Evolutionary conservation across 169 alveolate species (phyloP).

Genomic region (Hepatocystis sp.): DNA sequence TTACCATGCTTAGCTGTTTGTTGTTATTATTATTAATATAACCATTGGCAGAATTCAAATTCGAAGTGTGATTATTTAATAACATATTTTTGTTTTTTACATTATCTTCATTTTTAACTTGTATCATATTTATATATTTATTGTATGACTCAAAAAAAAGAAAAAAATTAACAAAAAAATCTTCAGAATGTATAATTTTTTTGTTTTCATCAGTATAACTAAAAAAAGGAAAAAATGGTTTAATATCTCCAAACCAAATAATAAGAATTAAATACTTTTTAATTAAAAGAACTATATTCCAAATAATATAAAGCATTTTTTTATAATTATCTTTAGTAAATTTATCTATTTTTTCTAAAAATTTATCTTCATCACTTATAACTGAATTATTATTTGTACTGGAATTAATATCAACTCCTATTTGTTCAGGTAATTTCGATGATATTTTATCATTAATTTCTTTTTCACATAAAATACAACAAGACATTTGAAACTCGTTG

Average conservation of each 20-base stretch:
- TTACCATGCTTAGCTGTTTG: neutral
- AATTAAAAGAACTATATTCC: conserved; percentile 48
- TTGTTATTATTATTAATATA: no score
- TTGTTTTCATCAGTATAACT: conserved; percentile 42
- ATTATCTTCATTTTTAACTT: conserved; percentile 12
- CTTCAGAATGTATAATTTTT: conserved; percentile 32
- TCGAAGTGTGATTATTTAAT: conserved; percentile 3
- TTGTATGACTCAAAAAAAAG: conserved; percentile 71
- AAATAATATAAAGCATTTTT: conserved; percentile 49
- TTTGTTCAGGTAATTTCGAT: no score
- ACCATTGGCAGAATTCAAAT: conserved; percentile 10
- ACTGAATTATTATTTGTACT: no score
- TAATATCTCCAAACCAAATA: conserved; percentile 66
- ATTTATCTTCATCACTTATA: conserved; percentile 15
- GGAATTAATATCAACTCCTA: no score
- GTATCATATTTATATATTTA: conserved; percentile 28
- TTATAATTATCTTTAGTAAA: conserved; percentile 41
- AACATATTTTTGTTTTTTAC: neutral
- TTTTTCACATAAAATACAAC: conserved; percentile 19
- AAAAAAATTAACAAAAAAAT: conserved; percentile 46
- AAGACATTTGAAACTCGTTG: conserved; percentile 25
- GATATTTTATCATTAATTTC: no score
- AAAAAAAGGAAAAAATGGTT: conserved; percentile 74
- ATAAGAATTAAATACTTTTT: conserved; percentile 58
- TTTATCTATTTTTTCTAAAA: conserved; percentile 37